These are phyloP conservation scores for Kodamaea fukazawae DNA, from an alignment of 805 yeast species.

Conservation along the genomic window DNA sequence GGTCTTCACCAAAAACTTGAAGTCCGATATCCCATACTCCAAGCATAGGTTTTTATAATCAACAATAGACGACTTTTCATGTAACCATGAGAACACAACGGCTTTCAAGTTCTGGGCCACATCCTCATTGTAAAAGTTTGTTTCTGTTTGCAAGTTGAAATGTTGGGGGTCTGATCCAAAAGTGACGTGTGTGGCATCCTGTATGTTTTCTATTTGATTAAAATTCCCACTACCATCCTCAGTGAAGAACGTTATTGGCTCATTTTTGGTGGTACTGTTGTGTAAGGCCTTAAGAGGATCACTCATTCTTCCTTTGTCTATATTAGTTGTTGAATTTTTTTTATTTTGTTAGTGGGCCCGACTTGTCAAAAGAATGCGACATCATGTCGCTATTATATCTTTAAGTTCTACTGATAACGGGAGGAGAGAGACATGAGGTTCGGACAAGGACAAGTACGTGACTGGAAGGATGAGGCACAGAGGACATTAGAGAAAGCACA, in stretches of 20 bases:
- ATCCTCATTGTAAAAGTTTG: conserved; percentile 55
- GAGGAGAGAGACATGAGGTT: conserved; percentile 3
- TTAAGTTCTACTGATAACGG: background rate
- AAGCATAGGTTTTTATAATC: conserved; percentile 78
- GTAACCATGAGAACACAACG: conserved; percentile 74
- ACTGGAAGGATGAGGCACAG: conserved; percentile 33
- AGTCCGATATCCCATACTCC: conserved; percentile 58
- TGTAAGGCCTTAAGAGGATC: conserved; percentile 27
- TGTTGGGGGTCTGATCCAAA: conserved; percentile 21
- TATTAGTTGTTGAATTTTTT: conserved; percentile 6
- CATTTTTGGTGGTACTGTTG: conserved; percentile 21
- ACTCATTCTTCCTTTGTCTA: conserved; percentile 15
- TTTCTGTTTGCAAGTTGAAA: conserved; percentile 42
- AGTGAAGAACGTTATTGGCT: conserved; percentile 21
- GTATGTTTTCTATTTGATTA: conserved; percentile 22
- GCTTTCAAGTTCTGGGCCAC: conserved; percentile 52
- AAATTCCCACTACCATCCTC: conserved; percentile 8
- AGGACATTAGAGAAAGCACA: conserved; percentile 29
- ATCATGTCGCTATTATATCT: background rate
- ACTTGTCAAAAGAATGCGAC: background rate
- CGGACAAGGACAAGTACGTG: conserved; percentile 5
- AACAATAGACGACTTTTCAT: conserved; percentile 69
- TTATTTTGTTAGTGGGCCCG: background rate
- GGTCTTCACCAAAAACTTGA: conserved; percentile 80
- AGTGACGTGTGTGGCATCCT: conserved; percentile 35